Evolutionary conservation across 2,329 filamentous ascomycete genomes (phyloP), one percentile per base, ranked within the genome.

Genomic region (Sarocladium kiliense): DNA sequence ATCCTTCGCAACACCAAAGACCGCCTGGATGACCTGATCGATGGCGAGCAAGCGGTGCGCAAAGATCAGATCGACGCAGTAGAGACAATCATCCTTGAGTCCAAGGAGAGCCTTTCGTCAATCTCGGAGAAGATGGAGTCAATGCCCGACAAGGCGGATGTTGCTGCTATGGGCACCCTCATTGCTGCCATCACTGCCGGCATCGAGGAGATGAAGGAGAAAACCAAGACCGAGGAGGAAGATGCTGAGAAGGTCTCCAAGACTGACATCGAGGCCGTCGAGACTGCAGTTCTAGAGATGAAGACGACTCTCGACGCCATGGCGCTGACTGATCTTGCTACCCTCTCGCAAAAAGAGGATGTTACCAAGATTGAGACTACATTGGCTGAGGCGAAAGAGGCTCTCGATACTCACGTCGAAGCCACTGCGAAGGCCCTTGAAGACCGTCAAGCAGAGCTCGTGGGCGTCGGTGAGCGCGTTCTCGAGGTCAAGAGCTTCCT

Each of bases 1-100:
- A 85, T 97, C 50, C 78, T 97, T 12, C 85, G 88, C 41, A 96
- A 96, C 67, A 92, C 91, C 30, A 97, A 97, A 68, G 85, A 87
- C 4, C 89, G 89, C 47, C 76, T 97, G 10, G 93, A 97, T 57
- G 91, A 96, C 57, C 69, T 84, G 19, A 81, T 96, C 51, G 82
- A 92, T 53, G 80, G 84, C 3, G 87, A 91, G 32, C 84, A 88
- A 56, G 76, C 84, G 2, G 84, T 91, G 10, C 78, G 79, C 55
- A 86, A 85, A 62, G 82, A 86, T 32, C 82, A 87, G 54, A 70
- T 87, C 25, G 82, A 87, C 59, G 76, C 80, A 1, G 76, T 93
- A 2, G 89, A 94, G 63, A 68, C 73, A 5, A 66, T 81, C 5
- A 77, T 95, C 4, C 77, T 85, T 3, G 88, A 94, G 60, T 87